These are phyloP conservation scores for Zea mays DNA, from an alignment of 176 grass and related monocot species.

Conservation along the genomic window DNA sequence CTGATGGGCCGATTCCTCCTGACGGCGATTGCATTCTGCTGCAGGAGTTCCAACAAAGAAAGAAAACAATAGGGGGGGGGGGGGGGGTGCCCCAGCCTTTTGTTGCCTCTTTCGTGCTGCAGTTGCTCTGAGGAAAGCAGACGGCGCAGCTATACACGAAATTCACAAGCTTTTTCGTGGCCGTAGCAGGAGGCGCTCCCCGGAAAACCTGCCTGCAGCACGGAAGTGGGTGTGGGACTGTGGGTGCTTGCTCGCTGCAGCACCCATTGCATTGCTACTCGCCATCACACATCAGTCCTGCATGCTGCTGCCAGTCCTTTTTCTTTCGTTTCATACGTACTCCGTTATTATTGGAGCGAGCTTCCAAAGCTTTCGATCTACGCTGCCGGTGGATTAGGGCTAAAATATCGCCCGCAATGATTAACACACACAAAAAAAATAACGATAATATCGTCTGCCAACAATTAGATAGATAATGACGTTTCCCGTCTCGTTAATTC, in stretches of 20 bases:
- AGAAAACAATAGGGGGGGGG: too few relatives aligned
- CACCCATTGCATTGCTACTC: neutral
- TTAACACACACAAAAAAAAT: too few relatives aligned
- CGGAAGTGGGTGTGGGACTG: slow-evolving; percentile 3
- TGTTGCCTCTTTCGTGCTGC: neutral
- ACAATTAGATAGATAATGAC: slow-evolving; percentile 25
- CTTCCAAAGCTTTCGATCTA: neutral
- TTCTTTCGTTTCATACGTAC: too few relatives aligned
- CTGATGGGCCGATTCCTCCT: neutral
- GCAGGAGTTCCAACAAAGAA: too few relatives aligned
- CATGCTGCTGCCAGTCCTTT: too few relatives aligned
- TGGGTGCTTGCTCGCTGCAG: neutral
- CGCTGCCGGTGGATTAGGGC: neutral
- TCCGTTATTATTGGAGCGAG: neutral
- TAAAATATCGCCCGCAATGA: neutral
- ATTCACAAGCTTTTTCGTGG: neutral
- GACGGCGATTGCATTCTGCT: neutral
- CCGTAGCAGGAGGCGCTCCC: neutral
- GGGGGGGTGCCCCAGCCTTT: too few relatives aligned
- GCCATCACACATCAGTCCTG: too few relatives aligned
- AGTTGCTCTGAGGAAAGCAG: neutral
- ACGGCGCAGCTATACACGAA: neutral
- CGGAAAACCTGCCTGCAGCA: slow-evolving; percentile 38
- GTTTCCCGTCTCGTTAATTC: neutral
- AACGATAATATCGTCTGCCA: neutral